phyloP scores from a whole-genome alignment of 257 asterid genomes.

The Solanum chmielewskii region DNA sequence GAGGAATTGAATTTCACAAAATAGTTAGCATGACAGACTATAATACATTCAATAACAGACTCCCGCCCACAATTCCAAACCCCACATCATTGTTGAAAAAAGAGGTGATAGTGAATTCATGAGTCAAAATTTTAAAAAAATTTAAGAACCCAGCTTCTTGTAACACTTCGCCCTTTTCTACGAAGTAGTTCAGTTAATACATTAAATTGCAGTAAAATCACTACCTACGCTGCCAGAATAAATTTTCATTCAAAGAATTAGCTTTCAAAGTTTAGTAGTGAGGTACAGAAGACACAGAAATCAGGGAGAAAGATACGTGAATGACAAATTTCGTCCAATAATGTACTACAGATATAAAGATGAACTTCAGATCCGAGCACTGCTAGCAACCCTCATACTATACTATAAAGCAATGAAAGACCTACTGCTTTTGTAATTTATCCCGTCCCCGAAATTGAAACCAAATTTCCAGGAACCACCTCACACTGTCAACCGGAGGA shows the following conservation, averaged over 20 bases:
- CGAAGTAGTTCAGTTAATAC: background rate
- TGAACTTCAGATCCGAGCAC: background rate
- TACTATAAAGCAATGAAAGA: background rate
- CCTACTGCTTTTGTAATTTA: background rate
- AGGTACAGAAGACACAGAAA: background rate
- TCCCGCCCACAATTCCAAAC: background rate
- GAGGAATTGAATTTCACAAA: background rate
- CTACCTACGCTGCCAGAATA: background rate
- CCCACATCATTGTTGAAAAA: background rate
- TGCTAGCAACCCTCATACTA: background rate
- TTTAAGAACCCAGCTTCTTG: background rate
- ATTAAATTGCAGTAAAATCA: background rate
- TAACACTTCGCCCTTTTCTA: background rate
- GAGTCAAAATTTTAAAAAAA: background rate
- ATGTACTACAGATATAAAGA: background rate
- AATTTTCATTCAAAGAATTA: background rate
- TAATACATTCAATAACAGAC: background rate
- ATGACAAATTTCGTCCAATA: background rate
- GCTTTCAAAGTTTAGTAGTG: background rate
- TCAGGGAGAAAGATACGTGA: background rate
- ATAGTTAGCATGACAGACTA: background rate
- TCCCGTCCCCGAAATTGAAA: background rate
- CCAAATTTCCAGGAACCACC: background rate
- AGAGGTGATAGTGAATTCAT: background rate
- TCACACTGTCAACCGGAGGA: background rate